A percentile compares a stretch with the other conserved stretches of the same genome.
These are phyloP conservation scores for Dimargaris cristalligena DNA, from an alignment of 192 early-diverging fungal genomes.

Conservation along the genomic window DNA sequence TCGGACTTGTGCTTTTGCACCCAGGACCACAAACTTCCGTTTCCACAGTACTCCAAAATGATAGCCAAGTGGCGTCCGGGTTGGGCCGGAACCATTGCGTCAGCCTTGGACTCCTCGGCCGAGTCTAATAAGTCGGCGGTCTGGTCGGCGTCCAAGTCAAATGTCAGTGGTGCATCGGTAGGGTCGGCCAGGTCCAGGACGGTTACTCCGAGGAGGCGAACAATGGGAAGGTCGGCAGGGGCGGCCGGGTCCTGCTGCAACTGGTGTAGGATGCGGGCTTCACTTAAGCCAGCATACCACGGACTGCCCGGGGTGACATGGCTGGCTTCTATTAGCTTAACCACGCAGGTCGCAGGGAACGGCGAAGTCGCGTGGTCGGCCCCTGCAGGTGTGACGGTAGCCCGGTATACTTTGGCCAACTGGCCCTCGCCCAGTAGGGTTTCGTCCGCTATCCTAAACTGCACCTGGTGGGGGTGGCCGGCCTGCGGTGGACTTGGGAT, in stretches of 20 bases:
- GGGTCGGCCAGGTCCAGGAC: not conserved
- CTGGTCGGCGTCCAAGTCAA: not conserved
- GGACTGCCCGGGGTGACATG: not conserved
- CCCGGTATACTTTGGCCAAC: conserved; percentile 9
- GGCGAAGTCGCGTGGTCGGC: too few relatives aligned
- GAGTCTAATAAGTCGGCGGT: not conserved
- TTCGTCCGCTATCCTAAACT: not conserved
- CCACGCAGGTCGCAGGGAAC: not conserved
- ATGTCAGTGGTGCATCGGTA: not conserved
- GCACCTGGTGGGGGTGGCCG: not conserved
- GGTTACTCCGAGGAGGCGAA: conserved; percentile 4
- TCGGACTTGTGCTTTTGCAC: conserved; percentile 24
- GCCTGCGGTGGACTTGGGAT: not conserved
- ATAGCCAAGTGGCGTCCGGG: conserved; percentile 22
- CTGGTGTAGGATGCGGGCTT: conserved; percentile 1
- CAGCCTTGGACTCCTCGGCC: not conserved
- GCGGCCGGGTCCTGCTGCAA: not conserved
- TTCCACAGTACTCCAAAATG: conserved; percentile 36
- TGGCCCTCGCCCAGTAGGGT: not conserved
- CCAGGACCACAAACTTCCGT: conserved; percentile 38
- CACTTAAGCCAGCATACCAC: conserved; percentile 5
- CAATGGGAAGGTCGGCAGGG: not conserved
- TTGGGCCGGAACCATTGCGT: not conserved
- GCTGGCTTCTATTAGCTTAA: conserved; percentile 1
- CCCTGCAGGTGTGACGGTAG: not conserved